phyloP scores from a whole-genome alignment of 495 filamentous ascomycete genomes.

The Penicillium goetzii region DNA sequence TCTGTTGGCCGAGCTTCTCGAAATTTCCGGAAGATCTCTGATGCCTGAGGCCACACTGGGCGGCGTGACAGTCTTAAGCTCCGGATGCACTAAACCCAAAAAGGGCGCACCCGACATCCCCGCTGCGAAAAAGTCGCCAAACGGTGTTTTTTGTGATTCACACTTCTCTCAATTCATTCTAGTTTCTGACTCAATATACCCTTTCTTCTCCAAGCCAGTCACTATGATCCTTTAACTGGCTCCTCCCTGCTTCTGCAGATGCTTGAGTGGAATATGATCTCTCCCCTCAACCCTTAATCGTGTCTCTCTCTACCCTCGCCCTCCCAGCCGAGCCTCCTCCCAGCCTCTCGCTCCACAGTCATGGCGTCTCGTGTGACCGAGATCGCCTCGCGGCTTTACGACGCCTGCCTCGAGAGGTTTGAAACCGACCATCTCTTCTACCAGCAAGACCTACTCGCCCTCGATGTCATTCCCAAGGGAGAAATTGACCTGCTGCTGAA shows the following conservation, averaged over 20 bases:
- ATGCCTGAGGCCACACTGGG: slow-evolving; percentile 35
- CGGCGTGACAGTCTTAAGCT: slow-evolving; percentile 25
- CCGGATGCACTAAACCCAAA: slow-evolving; percentile 34
- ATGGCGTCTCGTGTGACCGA: slow-evolving; percentile 42
- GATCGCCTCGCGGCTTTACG: slow-evolving; percentile 51
- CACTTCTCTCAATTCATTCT: slow-evolving; percentile 12
- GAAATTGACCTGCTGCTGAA: slow-evolving; percentile 60
- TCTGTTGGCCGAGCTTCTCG: slow-evolving; percentile 47
- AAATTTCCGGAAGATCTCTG: slow-evolving; percentile 48
- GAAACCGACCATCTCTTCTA: slow-evolving; percentile 59
- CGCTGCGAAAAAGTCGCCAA: slow-evolving; percentile 37
- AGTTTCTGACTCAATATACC: slow-evolving; percentile 25
- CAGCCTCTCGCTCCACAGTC: slow-evolving; percentile 29
- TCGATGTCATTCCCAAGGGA: slow-evolving; percentile 62
- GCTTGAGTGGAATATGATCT: slow-evolving; percentile 31
- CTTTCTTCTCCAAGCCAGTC: neutral
- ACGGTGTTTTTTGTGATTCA: slow-evolving; percentile 36
- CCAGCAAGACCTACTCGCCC: slow-evolving; percentile 66
- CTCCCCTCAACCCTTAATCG: slow-evolving; percentile 25
- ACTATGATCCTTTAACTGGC: slow-evolving; percentile 30
- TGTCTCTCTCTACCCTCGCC: slow-evolving; percentile 11
- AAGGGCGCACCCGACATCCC: slow-evolving; percentile 29
- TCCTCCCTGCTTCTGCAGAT: slow-evolving; percentile 31
- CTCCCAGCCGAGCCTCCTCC: slow-evolving; percentile 12
- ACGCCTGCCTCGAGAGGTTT: slow-evolving; percentile 44